phyloP scores from a whole-genome alignment of 1,139 yeast genomes.

The Yamadazyma spencermartinsiae region DNA sequence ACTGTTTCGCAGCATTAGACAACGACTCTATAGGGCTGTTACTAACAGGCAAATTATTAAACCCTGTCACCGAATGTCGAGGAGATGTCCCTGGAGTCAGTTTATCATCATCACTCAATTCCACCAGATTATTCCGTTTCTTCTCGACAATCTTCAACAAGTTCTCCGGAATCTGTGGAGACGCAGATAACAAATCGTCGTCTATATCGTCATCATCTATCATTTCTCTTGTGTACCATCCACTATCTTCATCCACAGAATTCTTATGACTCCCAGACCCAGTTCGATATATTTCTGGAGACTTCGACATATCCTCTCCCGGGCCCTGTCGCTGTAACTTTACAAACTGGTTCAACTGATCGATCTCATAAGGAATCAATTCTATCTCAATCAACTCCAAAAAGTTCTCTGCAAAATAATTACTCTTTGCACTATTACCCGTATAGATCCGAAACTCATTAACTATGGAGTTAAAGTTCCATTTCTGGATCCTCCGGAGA shows the following conservation, averaged over 20 bases:
- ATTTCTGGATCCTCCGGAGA: slow-evolving; percentile 77
- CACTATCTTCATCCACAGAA: slow-evolving; percentile 19
- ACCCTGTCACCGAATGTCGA: slow-evolving; percentile 8
- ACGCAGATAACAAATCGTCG: slow-evolving; percentile 56
- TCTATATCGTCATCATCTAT: slow-evolving; percentile 49
- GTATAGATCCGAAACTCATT: slow-evolving; percentile 82
- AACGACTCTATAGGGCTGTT: slow-evolving; percentile 19
- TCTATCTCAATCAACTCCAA: slow-evolving; percentile 68
- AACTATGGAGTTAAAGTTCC: slow-evolving; percentile 83
- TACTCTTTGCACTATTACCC: slow-evolving; percentile 59
- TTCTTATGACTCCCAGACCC: slow-evolving; percentile 16
- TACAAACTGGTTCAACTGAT: slow-evolving; percentile 25
- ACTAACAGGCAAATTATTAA: background rate
- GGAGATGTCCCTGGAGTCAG: slow-evolving; percentile 41
- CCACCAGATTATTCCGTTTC: slow-evolving; percentile 26
- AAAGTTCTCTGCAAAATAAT: slow-evolving; percentile 77
- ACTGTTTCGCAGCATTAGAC: slow-evolving; percentile 21
- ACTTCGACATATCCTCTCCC: slow-evolving; percentile 4
- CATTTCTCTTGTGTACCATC: slow-evolving; percentile 22
- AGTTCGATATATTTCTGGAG: slow-evolving; percentile 18
- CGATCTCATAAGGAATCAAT: slow-evolving; percentile 45
- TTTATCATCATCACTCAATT: slow-evolving; percentile 21
- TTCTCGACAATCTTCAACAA: slow-evolving; percentile 59
- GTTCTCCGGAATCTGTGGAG: slow-evolving; percentile 69
- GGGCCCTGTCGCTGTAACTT: slow-evolving; percentile 9